Evolutionary conservation across 2,329 filamentous ascomycete species (phyloP).

Genomic region (Plenodomus tracheiphilus): DNA sequence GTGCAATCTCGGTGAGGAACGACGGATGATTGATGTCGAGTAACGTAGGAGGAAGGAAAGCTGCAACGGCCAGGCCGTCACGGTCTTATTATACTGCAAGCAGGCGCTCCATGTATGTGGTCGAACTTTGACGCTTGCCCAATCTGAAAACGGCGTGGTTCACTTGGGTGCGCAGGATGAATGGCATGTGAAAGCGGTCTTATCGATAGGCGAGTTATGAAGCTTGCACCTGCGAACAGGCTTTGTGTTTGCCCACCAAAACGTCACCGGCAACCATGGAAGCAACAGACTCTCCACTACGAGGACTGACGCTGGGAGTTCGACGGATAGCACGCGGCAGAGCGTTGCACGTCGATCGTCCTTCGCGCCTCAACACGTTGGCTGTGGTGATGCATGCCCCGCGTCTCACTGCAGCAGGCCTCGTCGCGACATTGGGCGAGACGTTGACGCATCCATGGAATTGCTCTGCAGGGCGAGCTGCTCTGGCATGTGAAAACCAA

Average conservation of each 20-base stretch:
- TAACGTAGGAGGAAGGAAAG: constrained; percentile 13
- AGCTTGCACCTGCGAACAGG: neutral
- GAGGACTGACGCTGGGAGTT: neutral
- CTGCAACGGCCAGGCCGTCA: constrained; percentile 8
- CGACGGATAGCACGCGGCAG: constrained; percentile 2
- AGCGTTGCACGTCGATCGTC: constrained; percentile 4
- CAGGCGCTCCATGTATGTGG: constrained; percentile 21
- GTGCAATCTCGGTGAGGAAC: neutral
- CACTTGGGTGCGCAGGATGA: constrained; percentile 9
- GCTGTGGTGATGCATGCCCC: constrained; percentile 6
- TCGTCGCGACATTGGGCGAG: constrained; percentile 18
- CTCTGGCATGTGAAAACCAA: constrained; percentile 30
- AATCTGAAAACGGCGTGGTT: constrained; percentile 30
- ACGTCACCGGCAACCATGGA: constrained; percentile 2
- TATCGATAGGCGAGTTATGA: constrained; percentile 22
- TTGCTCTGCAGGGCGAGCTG: constrained; percentile 6
- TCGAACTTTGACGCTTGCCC: constrained; percentile 8
- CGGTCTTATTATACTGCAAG: constrained; percentile 31
- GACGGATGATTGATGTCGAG: neutral
- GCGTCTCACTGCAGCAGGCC: constrained; percentile 6
- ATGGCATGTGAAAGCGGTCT: constrained; percentile 31
- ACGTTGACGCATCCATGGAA: constrained; percentile 16
- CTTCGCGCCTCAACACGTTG: constrained; percentile 5
- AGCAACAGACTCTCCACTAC: neutral
- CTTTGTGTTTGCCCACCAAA: neutral